Evolutionary conservation across 495 filamentous ascomycete genomes (phyloP).

Genomic region (Daldinia decipiens): DNA sequence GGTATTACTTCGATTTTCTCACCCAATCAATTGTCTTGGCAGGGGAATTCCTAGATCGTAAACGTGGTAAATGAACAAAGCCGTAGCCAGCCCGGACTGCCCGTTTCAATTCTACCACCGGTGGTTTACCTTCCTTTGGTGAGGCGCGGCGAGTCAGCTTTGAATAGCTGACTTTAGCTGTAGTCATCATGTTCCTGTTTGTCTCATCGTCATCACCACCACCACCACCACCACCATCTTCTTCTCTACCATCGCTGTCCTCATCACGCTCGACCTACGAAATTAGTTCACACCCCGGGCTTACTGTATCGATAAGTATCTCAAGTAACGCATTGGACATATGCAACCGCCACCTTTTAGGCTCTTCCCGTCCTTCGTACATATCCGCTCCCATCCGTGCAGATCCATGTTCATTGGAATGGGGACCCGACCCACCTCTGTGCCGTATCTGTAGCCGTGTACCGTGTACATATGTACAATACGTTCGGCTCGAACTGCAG

Average conservation of each 20-base stretch:
- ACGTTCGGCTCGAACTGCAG: conserved; percentile 31
- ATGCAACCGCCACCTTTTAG: conserved; percentile 47
- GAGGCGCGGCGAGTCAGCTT: conserved; percentile 12
- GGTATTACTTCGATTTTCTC: conserved; percentile 6
- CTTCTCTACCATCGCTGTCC: conserved; percentile 15
- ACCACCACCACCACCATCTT: conserved; percentile 12
- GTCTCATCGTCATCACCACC: conserved; percentile 9
- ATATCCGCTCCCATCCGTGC: conserved; percentile 47
- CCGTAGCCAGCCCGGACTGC: conserved; percentile 34
- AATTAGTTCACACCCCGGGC: conserved; percentile 27
- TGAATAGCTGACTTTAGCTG: conserved; percentile 9
- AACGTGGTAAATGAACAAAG: conserved; percentile 35
- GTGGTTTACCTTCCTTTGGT: conserved; percentile 14
- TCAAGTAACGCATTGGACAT: conserved; percentile 40
- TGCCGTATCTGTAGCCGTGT: conserved; percentile 40
- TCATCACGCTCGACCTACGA: conserved; percentile 21
- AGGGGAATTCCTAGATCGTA: conserved; percentile 29
- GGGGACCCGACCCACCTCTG: conserved; percentile 39
- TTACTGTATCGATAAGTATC: conserved; percentile 37
- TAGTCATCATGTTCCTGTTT: conserved; percentile 9
- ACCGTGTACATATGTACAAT: not conserved
- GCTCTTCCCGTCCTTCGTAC: conserved; percentile 47
- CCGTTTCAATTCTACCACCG: conserved; percentile 22
- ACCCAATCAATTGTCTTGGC: conserved; percentile 36
- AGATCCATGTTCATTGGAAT: conserved; percentile 47